Conservation (phyloP, 495 filamentous ascomycete species). For the Aspergillus bertholletiae region DNA sequence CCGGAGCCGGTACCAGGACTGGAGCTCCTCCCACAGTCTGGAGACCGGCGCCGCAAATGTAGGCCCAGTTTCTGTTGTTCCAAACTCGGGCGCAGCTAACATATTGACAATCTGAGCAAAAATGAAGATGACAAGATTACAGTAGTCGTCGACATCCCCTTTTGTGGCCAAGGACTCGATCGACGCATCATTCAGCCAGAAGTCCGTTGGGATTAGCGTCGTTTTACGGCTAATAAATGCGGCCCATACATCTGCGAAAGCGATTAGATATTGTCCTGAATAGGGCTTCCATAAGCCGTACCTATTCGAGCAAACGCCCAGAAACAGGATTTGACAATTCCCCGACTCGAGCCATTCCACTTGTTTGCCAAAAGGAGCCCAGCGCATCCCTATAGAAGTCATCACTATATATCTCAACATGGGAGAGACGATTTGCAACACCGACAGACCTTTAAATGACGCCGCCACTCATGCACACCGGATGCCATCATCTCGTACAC, state of each 20-base stretch:
- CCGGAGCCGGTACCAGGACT: constrained; percentile 8
- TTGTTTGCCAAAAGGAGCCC: constrained; percentile 7
- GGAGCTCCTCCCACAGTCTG: constrained; percentile 10
- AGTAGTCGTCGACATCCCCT: constrained; percentile 14
- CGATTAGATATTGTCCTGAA: neutral
- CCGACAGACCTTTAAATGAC: constrained; percentile 12
- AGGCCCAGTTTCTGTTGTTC: neutral
- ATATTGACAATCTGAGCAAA: constrained; percentile 14
- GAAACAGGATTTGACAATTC: constrained; percentile 15
- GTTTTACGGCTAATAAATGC: constrained; percentile 14
- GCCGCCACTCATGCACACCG: constrained; percentile 12
- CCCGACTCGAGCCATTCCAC: constrained; percentile 14
- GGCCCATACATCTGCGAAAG: constrained; percentile 12
- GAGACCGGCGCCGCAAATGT: neutral
- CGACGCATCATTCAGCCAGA: constrained; percentile 13
- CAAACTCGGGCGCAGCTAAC: neutral
- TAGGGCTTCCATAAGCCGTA: too few species aligned
- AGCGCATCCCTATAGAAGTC: constrained; percentile 13
- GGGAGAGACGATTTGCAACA: too few species aligned
- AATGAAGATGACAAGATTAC: constrained; percentile 10
- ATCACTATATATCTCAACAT: too few species aligned
- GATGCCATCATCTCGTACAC: constrained; percentile 21
- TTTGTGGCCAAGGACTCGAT: constrained; percentile 3
- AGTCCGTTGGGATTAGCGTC: constrained; percentile 18
- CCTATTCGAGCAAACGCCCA: constrained; percentile 18